Evolutionary conservation across 1,139 yeast genomes (phyloP), one percentile per base, ranked within the genome.

Genomic region (Kurtzmaniella quercitrusa): DNA sequence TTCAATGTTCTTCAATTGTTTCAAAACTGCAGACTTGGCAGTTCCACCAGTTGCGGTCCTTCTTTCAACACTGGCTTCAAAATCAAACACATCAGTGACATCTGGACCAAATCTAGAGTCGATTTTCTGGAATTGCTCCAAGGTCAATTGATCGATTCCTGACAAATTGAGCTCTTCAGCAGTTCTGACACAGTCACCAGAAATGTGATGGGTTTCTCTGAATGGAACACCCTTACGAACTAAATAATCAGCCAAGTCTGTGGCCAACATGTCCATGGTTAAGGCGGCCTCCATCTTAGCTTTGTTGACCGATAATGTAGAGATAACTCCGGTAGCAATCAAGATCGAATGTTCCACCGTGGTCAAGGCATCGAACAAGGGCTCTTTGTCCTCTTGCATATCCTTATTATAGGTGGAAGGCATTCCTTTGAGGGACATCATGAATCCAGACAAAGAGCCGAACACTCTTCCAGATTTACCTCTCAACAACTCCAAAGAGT

Each of bases 191-290:
- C 97, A 93, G 63, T 89, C 96, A 45, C 99, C 99, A 5, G 97
- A 89, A 50, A 93, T 91, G 65, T 93, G 98, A 66, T 93, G 99
- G 2, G 98, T 93, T 70, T 93, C 98, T 73, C 99, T 88, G 73
- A 93, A 93, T 46, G 98, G 98, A 51, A 93, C 98, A 45, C 98
- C 98, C 66, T 85, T 90, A 71, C 97, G 83, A 45, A 93, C 99
- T 54, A 93, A 77, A 66, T 93, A 93, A 66, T 93, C 99, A 37
- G 99, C 99, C 56, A 93, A 77, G 63, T 93, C 99, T 19, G 99
- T 93, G 15, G 98, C 98, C 58, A 93, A 78, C 98, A 93, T 94
- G 65, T 94, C 98, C 96, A 91, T 91, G 29, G 98, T 91, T 57
- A 93, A 77, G 0, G 98, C 94, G 38, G 77, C 81, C 55, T 75